These are phyloP conservation scores for Mucor circinelloides DNA, from an alignment of 371 early-diverging fungal genomes.

Conservation along the genomic window DNA sequence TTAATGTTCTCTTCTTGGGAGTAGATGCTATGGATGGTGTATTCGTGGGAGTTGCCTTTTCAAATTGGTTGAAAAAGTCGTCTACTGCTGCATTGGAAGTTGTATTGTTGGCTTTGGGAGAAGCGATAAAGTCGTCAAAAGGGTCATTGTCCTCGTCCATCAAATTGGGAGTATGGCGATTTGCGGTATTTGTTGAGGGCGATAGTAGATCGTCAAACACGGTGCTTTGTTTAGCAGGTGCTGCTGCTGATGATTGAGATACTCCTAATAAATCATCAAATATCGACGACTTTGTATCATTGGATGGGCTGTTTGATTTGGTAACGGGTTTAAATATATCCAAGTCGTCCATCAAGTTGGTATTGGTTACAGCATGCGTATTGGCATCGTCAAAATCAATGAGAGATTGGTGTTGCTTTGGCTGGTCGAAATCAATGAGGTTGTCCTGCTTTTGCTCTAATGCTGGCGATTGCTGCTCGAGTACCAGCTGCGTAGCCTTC, in stretches of 20 bases:
- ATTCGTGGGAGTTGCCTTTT: background rate
- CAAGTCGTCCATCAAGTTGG: conserved; percentile 6
- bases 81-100: conserved; percentile 12
- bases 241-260: background rate
- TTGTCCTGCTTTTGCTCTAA: background rate
- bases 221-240: background rate
- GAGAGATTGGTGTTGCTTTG: conserved; percentile 5
- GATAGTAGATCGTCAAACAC: conserved; percentile 4
- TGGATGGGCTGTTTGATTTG: background rate
- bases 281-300: background rate
- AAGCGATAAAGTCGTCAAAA: background rate
- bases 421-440: conserved; percentile 13
- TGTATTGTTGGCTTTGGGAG: background rate
- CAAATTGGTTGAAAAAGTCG: conserved; percentile 18
- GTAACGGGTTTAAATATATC: conserved; percentile 17
- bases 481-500: conserved; percentile 50
- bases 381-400: conserved; percentile 6
- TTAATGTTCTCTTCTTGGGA: conserved; percentile 1
- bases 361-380: background rate
- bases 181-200: background rate
- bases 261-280: conserved; percentile 12
- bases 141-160: background rate
- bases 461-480: background rate
- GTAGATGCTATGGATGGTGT: background rate
- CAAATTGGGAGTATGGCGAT: background rate